Evolutionary conservation across 192 early-diverging fungal species (phyloP).

Genomic region (Mortierella alpina): DNA sequence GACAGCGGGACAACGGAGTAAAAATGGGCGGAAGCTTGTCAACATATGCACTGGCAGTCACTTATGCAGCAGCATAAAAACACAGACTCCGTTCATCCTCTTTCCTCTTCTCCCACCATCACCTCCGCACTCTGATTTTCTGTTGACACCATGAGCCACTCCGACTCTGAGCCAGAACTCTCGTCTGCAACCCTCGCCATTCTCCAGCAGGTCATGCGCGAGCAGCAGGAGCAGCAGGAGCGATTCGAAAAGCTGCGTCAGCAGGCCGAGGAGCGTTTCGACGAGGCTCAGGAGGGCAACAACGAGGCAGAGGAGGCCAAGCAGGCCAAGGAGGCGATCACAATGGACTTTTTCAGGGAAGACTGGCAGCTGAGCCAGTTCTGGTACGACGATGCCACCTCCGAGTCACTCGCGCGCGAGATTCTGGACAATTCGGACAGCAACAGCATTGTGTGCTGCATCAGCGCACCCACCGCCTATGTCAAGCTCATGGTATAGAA

Average conservation of each 20-base stretch:
- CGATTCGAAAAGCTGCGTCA: slow-evolving; percentile 70
- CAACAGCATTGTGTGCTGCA: slow-evolving; percentile 63
- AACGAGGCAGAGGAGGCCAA: slow-evolving; percentile 13
- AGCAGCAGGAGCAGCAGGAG: slow-evolving; percentile 73
- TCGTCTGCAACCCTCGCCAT: slow-evolving; percentile 63
- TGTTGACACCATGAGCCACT: neutral
- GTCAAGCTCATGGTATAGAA: slow-evolving; percentile 68
- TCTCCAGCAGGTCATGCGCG: slow-evolving; percentile 72
- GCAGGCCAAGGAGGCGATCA: slow-evolving; percentile 37
- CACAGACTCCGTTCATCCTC: neutral
- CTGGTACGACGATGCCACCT: slow-evolving; percentile 60
- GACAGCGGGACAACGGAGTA: too few species aligned
- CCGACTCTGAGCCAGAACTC: slow-evolving; percentile 51
- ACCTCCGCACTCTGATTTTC: neutral
- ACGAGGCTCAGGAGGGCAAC: slow-evolving; percentile 51
- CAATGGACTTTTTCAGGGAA: slow-evolving; percentile 78
- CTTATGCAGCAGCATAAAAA: slow-evolving; percentile 8
- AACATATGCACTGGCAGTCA: neutral
- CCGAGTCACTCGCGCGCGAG: slow-evolving; percentile 51
- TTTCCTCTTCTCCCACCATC: neutral
- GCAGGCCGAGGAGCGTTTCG: slow-evolving; percentile 60
- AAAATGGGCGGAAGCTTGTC: too few species aligned
- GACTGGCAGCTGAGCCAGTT: slow-evolving; percentile 82
- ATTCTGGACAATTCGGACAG: slow-evolving; percentile 46
- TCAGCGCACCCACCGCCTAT: slow-evolving; percentile 73